Base-by-base conservation (phyloP, 2,329 filamentous ascomycete species). In the Arthrobotrys sinensis region DNA sequence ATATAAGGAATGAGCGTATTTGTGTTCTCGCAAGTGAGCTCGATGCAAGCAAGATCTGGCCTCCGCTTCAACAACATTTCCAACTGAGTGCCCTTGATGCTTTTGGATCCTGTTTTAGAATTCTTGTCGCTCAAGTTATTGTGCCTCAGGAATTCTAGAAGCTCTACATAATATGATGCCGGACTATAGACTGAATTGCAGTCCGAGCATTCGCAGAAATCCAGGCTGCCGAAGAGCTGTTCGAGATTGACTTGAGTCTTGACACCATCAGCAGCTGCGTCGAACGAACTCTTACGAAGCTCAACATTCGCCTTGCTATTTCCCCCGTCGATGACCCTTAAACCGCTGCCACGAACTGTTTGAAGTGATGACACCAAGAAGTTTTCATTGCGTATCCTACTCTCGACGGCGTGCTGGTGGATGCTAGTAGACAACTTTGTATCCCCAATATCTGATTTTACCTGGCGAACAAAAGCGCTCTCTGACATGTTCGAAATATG, bases 1-100 rank as follows among this genome's bases (percentile, higher is more conserved):
- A 84, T 81, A 60, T 83, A 83, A 2, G 83, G 82, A 0, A 84
- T 10, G 0, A 80, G 6, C 0, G 75, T 81, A 16, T 83, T 82
- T 7, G 81, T 81, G 66, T 84, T 84, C 6, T 43, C 73, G 34
- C 81, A 83, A 4, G 82, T 80, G 3, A 84, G 77, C 45, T 83
- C 21, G 2, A 84, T 45, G 32, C 77, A 28, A 8, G 40, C 66
- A 0, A 84, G 52, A 76, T 84, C 83, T 1, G 82, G 81, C 8
- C 83, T 80, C 2, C 83, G 79, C n/a, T 69, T 48, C 7, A 69
- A 14, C 1, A 69, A 21, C 21, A 63, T 63, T n/a, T 67, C 45
- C 16, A 50, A 21, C 11, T 38, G 21, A 16, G 32, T 48, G 21
- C 60, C 60, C 36, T 57, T 57, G 38, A 46, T 19, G 40, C 12